Conservation (phyloP, 1,284 basidiomycete species). For the Trichosporon ovoides region DNA sequence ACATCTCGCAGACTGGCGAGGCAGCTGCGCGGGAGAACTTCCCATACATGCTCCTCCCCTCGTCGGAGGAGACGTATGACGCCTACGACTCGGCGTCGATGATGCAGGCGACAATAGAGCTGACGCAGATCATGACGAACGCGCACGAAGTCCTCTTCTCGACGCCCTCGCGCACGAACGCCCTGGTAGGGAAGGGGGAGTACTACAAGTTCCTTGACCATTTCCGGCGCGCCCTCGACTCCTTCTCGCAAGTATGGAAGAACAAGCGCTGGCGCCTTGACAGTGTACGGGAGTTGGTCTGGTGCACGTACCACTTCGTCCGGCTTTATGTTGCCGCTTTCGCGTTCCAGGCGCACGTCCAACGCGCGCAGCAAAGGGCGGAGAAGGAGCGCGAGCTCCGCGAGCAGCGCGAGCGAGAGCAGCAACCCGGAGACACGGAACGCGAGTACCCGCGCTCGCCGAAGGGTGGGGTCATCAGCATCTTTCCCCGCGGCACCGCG, state of each 20-base stretch:
- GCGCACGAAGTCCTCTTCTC: constrained; percentile 50
- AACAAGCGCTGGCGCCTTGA: constrained; percentile 37
- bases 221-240: constrained; percentile 37
- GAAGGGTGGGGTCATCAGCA: constrained; percentile 13
- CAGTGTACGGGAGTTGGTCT: constrained; percentile 35
- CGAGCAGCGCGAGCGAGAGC: too few relatives aligned
- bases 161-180: constrained; percentile 42
- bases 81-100: constrained; percentile 36
- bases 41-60: constrained; percentile 32
- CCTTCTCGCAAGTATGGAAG: constrained; percentile 37
- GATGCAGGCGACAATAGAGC: constrained; percentile 44
- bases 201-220: constrained; percentile 49
- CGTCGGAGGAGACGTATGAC: constrained; percentile 1
- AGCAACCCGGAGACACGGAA: too few relatives aligned
- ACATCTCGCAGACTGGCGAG: constrained; percentile 44
- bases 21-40: constrained; percentile 45
- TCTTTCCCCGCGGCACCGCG: constrained; percentile 39
- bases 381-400: constrained; percentile 28
- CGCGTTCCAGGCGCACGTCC: constrained; percentile 50
- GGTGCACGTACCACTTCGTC: constrained; percentile 48
- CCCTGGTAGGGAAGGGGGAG: constrained; percentile 47
- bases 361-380: constrained; percentile 41
- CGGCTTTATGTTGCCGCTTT: constrained; percentile 49
- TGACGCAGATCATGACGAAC: constrained; percentile 51
- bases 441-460: constrained; percentile 17